Evolutionary conservation across 1,139 yeast species (phyloP).

Genomic region (Pneumocystis jirovecii): DNA sequence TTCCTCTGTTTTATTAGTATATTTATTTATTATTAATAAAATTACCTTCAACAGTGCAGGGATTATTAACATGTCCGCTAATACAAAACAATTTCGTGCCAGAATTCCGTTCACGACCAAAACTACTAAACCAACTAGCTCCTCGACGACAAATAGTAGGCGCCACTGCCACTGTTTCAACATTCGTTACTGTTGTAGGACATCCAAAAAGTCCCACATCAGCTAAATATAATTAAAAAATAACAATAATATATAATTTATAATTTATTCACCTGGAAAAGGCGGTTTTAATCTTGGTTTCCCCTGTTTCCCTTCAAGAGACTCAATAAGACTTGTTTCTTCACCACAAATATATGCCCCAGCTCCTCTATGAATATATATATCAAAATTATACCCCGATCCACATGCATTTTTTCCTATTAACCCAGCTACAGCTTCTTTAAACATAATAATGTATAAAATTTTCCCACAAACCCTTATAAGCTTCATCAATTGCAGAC

Average conservation of each 20-base stretch:
- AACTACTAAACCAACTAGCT: slow-evolving; percentile 67
- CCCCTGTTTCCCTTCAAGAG: slow-evolving; percentile 81
- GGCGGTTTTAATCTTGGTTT: slow-evolving; percentile 88
- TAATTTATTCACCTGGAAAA: slow-evolving; percentile 35
- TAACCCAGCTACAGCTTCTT: slow-evolving; percentile 36
- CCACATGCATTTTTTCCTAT: slow-evolving; percentile 78
- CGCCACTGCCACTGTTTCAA: slow-evolving; percentile 76
- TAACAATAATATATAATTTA: not conserved
- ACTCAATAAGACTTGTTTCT: slow-evolving; percentile 76
- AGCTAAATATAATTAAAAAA: slow-evolving; percentile 26
- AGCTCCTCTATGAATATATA: slow-evolving; percentile 75
- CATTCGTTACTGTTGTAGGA: slow-evolving; percentile 79
- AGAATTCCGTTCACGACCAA: slow-evolving; percentile 69
- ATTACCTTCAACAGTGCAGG: slow-evolving; percentile 59
- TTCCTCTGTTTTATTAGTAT: slow-evolving; percentile 36
- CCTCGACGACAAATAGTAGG: slow-evolving; percentile 83
- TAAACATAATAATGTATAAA: not conserved
- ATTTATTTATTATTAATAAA: not conserved
- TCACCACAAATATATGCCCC: slow-evolving; percentile 88
- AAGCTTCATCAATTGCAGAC: slow-evolving; percentile 72
- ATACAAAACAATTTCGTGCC: slow-evolving; percentile 76
- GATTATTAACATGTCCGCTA: slow-evolving; percentile 80
- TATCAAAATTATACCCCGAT: slow-evolving; percentile 68
- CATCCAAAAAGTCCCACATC: slow-evolving; percentile 84
- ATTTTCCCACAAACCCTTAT: slow-evolving; percentile 29